Percentiles rank a stretch among this genome's conserved stretches.
Evolutionary conservation across 176 grass and related monocot genomes (phyloP).

Genomic region (Oryza australiensis): DNA sequence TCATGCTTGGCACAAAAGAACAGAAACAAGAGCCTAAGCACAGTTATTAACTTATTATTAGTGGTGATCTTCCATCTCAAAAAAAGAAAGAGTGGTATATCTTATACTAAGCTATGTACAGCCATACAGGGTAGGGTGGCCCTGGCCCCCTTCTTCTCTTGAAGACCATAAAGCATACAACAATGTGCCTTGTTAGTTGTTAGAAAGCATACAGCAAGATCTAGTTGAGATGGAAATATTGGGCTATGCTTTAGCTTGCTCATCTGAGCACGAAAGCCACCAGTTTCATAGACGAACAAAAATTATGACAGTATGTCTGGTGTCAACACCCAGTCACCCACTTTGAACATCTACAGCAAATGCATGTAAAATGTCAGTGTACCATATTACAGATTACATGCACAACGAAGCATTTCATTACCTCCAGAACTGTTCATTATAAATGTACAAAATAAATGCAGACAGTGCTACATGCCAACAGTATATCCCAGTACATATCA

Average conservation of each 20-base stretch:
- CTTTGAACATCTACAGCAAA: neutral
- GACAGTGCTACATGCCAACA: neutral
- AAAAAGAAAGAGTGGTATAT: neutral
- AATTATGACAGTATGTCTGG: too few species aligned
- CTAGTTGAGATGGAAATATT: neutral
- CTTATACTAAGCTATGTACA: neutral
- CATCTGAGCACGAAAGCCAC: neutral
- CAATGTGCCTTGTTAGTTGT: neutral
- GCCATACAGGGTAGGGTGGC: neutral
- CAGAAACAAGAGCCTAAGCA: slow-evolving; percentile 17
- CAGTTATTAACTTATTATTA: neutral
- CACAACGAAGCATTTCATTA: neutral
- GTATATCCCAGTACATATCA: neutral
- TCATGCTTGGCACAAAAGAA: neutral
- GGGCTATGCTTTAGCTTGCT: neutral
- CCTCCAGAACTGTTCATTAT: neutral
- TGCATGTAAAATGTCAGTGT: neutral
- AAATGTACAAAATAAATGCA: neutral
- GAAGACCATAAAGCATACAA: neutral
- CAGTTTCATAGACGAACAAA: neutral
- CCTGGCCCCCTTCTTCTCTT: neutral
- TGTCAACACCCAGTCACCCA: neutral
- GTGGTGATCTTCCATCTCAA: neutral
- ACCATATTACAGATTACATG: neutral
- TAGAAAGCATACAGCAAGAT: neutral